Evolutionary conservation across 31 red algal genomes (phyloP).

Genomic region (Asparagopsis taxiformis): DNA sequence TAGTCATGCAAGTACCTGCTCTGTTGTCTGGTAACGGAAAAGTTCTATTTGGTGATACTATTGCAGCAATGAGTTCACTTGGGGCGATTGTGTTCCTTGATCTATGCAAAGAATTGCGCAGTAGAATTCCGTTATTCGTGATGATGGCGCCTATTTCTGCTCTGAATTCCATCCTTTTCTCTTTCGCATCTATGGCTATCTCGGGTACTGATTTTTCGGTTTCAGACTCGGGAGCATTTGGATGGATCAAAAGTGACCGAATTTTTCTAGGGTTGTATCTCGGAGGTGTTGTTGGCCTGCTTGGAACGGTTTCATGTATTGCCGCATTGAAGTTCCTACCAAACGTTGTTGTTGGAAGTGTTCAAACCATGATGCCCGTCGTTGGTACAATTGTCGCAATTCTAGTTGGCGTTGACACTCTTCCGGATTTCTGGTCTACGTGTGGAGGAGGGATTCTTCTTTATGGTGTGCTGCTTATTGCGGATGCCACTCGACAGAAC

Average conservation of each 20-base stretch:
- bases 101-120: conserved; percentile 32
- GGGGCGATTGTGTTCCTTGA: conserved; percentile 47
- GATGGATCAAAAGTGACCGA: conserved; percentile 38
- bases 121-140: conserved; percentile 46
- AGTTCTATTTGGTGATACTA: conserved; percentile 30
- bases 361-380: conserved; percentile 65
- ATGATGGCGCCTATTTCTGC: conserved; percentile 61
- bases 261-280: conserved; percentile 35
- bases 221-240: conserved; percentile 48
- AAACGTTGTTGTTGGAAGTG: conserved; percentile 44
- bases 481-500: conserved; percentile 52
- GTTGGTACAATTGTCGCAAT: conserved; percentile 52
- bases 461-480: conserved; percentile 48
- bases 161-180: conserved; percentile 45
- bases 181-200: conserved; percentile 34
- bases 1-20: conserved; percentile 41
- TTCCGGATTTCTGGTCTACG: conserved; percentile 63
- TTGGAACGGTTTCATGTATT: conserved; percentile 56
- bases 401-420: conserved; percentile 38
- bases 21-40: conserved; percentile 6
- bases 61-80: conserved; percentile 25
- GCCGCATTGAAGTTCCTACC: conserved; percentile 60
- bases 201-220: conserved; percentile 61
- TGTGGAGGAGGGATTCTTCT: conserved; percentile 44
- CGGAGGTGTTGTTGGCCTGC: conserved; percentile 57